Base-by-base conservation (phyloP, 2,329 filamentous ascomycete species). In the Phyllosticta paracitricarpa region DNA sequence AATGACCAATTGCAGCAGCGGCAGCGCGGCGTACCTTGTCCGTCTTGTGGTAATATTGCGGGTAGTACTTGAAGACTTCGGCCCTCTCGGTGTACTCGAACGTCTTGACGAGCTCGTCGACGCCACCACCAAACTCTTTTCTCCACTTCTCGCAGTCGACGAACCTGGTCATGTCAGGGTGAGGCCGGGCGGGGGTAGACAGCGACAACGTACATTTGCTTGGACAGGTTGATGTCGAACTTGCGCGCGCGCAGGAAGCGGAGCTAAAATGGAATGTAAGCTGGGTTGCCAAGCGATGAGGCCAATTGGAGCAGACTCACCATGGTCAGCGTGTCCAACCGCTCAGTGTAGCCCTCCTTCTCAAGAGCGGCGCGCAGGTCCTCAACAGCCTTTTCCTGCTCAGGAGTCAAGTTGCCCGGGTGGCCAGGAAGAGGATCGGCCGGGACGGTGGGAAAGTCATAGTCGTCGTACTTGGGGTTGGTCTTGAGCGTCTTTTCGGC, bases 31-130 rank as follows among this genome's bases (percentile, higher is more conserved):
- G 22, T 72, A 83, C 82, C 75, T 91, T 91, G 78, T 94, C 90
- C 12, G 86, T 93, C 81, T 97, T 97, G 84, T 99, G 94, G 81
- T 99, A 99, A 81, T 94, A 99, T 79, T 99, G 94, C 56, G 91
- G 91, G 79, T 99, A 99, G 82, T 89, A 96, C 77, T 93, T 81
- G 76, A 89, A 89, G 63, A 99, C 84, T 72, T 93, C 75, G 61
- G 83, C 73, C 77, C 93, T 94, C 82, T 97, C 92, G 65, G 82
- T 82, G 79, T 96, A 97, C 63, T 94, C 86, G 81, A 95, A 96
- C 68, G 79, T 87, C 65, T 84, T 85, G 60, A 93, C 84, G 48
- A 90, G 82, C 65, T 92, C 82, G 77, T 97, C 90, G 33, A 96
- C 89, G 63, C 79, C 78, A 61, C 74, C 78, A 65, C 89, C 85